A percentile compares a stretch with the other conserved stretches of the same genome.
These are phyloP conservation scores for Epichloe glyceriae DNA, from an alignment of 2,329 filamentous ascomycete genomes.

Conservation along the genomic window DNA sequence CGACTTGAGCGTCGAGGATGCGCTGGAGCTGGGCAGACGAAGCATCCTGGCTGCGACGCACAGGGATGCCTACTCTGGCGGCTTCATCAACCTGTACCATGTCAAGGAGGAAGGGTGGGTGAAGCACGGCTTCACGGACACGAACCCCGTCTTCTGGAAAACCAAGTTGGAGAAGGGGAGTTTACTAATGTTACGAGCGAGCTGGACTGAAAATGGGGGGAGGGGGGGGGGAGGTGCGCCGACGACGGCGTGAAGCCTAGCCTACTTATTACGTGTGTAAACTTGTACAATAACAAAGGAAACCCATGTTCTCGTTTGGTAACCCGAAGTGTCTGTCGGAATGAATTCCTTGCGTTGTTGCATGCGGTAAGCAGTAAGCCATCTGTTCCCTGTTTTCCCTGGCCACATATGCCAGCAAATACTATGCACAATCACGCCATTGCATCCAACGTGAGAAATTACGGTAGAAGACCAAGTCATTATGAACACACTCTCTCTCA, in stretches of 20 bases:
- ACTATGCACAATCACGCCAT: too few relatives aligned
- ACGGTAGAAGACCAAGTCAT: too few relatives aligned
- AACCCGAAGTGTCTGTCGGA: too few relatives aligned
- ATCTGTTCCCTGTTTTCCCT: too few relatives aligned
- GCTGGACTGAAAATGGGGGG: slow-evolving; percentile 29
- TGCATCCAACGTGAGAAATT: too few relatives aligned
- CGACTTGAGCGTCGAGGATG: slow-evolving; percentile 75
- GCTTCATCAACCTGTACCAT: slow-evolving; percentile 97
- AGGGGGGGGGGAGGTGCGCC: slow-evolving; percentile 4
- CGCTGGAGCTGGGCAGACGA: slow-evolving; percentile 76
- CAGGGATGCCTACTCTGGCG: slow-evolving; percentile 95
- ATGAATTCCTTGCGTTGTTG: too few relatives aligned
- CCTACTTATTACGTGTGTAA: too few relatives aligned
- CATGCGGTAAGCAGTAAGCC: too few relatives aligned
- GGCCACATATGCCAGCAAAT: too few relatives aligned
- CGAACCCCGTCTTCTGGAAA: slow-evolving; percentile 99
- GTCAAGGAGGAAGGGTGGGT: slow-evolving; percentile 99
- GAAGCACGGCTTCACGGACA: slow-evolving; percentile 96
- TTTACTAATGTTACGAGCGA: slow-evolving; percentile 88
- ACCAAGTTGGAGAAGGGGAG: slow-evolving; percentile 98
- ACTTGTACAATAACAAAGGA: too few relatives aligned
- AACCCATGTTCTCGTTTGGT: too few relatives aligned
- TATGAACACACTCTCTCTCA: background rate
- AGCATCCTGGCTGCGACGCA: slow-evolving; percentile 95
- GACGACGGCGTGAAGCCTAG: background rate